Conservation (phyloP, 129 eudicot genomes). For the Flaveria linearis region DNA sequence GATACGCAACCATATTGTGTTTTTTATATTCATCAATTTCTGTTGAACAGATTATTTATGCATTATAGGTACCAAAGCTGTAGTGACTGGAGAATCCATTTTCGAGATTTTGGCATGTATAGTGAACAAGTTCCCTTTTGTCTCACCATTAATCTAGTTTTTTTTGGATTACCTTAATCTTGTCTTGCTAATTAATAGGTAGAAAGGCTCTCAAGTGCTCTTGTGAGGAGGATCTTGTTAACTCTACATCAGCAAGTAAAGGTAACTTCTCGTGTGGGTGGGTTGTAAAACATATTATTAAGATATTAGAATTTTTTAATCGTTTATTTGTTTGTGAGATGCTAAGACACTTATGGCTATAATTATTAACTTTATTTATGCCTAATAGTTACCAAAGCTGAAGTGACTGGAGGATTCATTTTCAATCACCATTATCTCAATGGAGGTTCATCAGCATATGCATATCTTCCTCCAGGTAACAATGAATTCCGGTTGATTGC, state of each 20-base stretch:
- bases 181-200: neutral
- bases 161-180: neutral
- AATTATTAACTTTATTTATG: no score
- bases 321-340: no score
- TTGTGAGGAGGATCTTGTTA: conserved; percentile 1
- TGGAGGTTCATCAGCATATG: no score
- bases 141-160: neutral
- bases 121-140: neutral
- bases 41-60: neutral
- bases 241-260: neutral
- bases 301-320: no score
- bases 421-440: no score
- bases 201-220: neutral
- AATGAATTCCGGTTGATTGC: no score
- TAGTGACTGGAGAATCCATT: neutral
- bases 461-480: no score
- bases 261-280: neutral
- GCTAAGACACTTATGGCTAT: no score
- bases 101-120: neutral
- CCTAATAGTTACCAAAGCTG: no score
- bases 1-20: neutral
- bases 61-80: neutral
- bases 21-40: no score
- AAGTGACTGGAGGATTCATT: no score
- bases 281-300: no score